Percentiles rank a stretch among this genome's conserved stretches.
These are phyloP conservation scores for Nitzschia sp. DNA, from an alignment of 108 stramenopile species.

Conservation along the genomic window DNA sequence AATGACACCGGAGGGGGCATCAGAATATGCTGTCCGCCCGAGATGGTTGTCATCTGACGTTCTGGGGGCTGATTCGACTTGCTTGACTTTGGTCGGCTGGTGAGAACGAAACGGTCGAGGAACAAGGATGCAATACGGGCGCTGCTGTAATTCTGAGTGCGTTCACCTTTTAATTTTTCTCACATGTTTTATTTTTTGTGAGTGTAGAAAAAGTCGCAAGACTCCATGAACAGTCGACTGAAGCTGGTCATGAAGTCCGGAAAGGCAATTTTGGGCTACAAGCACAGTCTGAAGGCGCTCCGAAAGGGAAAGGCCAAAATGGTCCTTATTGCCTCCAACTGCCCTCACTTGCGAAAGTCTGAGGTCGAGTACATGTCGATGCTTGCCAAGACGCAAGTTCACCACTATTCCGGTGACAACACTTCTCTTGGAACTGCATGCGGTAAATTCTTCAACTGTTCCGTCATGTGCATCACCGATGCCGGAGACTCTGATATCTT, in stretches of 20 bases:
- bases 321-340: conserved; percentile 96
- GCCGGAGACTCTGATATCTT: conserved; percentile 94
- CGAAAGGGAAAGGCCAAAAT: conserved; percentile 95
- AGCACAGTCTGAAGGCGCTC: conserved; percentile 91
- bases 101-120: no score
- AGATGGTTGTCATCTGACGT: conserved; percentile 80
- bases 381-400: conserved; percentile 95
- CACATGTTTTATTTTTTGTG: conserved; percentile 15
- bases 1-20: conserved; percentile 90
- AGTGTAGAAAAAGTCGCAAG: conserved; percentile 82
- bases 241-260: conserved; percentile 99
- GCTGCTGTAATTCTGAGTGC: conserved; percentile 9
- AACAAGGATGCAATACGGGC: not conserved
- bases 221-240: conserved; percentile 98
- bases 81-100: not conserved
- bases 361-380: conserved; percentile 99
- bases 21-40: conserved; percentile 78
- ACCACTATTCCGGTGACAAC: conserved; percentile 97
- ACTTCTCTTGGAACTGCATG: conserved; percentile 97
- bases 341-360: conserved; percentile 96
- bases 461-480: conserved; percentile 89
- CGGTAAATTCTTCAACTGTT: conserved; percentile 97
- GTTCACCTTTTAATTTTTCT: not conserved
- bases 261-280: conserved; percentile 97
- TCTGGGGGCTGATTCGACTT: not conserved